phyloP scores from a whole-genome alignment of 805 yeast species.

The Kazachstania kunashirensis region DNA sequence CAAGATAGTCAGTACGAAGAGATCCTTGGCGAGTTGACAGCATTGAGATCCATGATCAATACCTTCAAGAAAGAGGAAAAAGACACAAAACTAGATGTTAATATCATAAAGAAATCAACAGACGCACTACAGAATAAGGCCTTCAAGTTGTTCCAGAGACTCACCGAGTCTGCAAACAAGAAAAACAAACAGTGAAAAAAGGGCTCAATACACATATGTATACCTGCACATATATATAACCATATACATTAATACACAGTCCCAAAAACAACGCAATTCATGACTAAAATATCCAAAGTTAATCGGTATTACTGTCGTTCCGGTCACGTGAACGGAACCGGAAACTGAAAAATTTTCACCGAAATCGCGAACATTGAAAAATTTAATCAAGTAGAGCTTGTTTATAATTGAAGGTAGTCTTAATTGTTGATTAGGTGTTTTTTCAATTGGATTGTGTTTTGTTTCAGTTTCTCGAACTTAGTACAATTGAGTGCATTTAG shows the following conservation, averaged over 20 bases:
- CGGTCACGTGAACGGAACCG: too few relatives aligned
- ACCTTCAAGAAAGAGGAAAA: slow-evolving; percentile 45
- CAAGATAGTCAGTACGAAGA: slow-evolving; percentile 39
- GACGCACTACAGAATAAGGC: slow-evolving; percentile 64
- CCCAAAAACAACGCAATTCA: too few relatives aligned
- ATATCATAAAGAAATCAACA: slow-evolving; percentile 52
- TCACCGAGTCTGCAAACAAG: not conserved
- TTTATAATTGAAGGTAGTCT: too few relatives aligned
- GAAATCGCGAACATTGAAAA: too few relatives aligned
- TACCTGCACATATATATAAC: not conserved
- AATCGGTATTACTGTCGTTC: too few relatives aligned
- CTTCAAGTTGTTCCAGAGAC: slow-evolving; percentile 7
- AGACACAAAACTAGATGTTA: slow-evolving; percentile 37
- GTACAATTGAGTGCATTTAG: not conserved
- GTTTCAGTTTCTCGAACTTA: too few relatives aligned
- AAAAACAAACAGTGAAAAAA: not conserved
- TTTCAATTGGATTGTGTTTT: not conserved
- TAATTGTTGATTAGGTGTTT: too few relatives aligned
- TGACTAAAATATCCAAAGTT: too few relatives aligned
- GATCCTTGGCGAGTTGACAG: slow-evolving; percentile 33
- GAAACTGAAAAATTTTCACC: too few relatives aligned
- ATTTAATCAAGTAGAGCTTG: too few relatives aligned
- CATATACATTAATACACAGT: not conserved
- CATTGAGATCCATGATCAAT: slow-evolving; percentile 32
- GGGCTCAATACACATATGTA: too few relatives aligned